Evolutionary conservation across 345 rosid genomes (phyloP), one percentile per base, ranked within the genome.

Genomic region (Abelmoschus esculentus): DNA sequence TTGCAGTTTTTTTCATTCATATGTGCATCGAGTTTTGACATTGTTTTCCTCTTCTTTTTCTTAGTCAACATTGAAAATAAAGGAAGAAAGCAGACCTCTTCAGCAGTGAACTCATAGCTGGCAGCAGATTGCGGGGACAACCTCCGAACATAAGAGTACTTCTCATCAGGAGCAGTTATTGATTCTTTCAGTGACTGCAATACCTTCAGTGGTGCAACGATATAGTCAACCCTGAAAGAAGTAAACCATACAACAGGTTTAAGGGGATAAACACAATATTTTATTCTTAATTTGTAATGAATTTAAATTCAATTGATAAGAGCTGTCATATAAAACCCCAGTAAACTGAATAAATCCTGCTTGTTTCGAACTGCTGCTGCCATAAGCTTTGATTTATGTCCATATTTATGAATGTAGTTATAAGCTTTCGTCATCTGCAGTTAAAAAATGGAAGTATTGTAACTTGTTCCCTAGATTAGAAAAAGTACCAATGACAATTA

Each of bases 311-410:
- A 68, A 9, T 17, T 14, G 46, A 68, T 49, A 17, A 28, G 29
- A 67, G 44, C 10, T 15, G 13, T 17, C 54, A 50, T 53, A 62
- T 44, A 50, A 66, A 80, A 91, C 99, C 98, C 97, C 76, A 95
- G 75, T 78, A 95, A 89, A 76, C 91, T 89, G 84, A 91, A 95
- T 50, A 91, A 77, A 83, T 91, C 96, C 76, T 91, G 96, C 76
- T 89, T 95, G 95, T 95, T 93, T 29, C 97, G 82, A 75, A 95
- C 97, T 70, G 97, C 97, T 72, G 99, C 99, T 54, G 97, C 99
- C 96, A 91, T 95, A 77, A 95, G 73, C 86, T 89, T 95, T 19
- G 99, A 89, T 77, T 89, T 95, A 73, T 91, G 80, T 60, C 97
- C 96, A 64, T 89, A 85, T 76, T 91, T 95, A 83, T 95, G 99